Conservation (phyloP, 2,329 filamentous ascomycete species). For the Lecanosticta acicola region DNA sequence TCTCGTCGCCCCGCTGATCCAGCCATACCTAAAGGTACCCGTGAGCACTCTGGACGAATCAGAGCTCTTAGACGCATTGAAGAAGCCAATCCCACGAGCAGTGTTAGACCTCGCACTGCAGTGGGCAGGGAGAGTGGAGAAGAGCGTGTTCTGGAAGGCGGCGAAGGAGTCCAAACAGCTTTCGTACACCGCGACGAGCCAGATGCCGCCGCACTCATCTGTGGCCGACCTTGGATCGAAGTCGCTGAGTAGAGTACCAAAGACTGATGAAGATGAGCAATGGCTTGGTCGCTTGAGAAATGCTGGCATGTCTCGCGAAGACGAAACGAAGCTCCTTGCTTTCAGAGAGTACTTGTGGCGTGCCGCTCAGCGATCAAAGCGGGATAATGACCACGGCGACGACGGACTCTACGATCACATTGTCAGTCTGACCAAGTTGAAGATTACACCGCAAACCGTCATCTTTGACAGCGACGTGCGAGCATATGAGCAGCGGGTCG, state of each 20-base stretch:
- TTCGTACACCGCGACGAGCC: slow-evolving; percentile 44
- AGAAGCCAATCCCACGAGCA: slow-evolving; percentile 69
- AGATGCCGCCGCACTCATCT: slow-evolving; percentile 53
- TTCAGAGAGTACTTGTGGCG: slow-evolving; percentile 90
- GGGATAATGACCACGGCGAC: slow-evolving; percentile 45
- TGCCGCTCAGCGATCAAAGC: slow-evolving; percentile 64
- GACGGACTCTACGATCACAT: slow-evolving; percentile 56
- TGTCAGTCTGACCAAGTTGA: slow-evolving; percentile 67
- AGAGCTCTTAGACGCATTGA: slow-evolving; percentile 72
- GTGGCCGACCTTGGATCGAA: slow-evolving; percentile 53
- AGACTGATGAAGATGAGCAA: slow-evolving; percentile 87
- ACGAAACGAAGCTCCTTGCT: slow-evolving; percentile 82
- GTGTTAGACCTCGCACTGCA: slow-evolving; percentile 79
- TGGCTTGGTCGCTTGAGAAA: slow-evolving; percentile 84
- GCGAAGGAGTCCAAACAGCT: slow-evolving; percentile 66
- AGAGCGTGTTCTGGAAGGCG: slow-evolving; percentile 81
- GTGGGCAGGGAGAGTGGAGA: slow-evolving; percentile 68
- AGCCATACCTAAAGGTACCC: slow-evolving; percentile 72
- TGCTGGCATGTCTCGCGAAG: slow-evolving; percentile 72
- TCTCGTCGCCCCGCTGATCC: slow-evolving; percentile 72
- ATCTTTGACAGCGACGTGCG: slow-evolving; percentile 77
- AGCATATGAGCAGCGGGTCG: slow-evolving; percentile 38
- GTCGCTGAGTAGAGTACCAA: slow-evolving; percentile 58
- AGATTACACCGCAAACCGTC: slow-evolving; percentile 78
- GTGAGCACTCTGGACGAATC: slow-evolving; percentile 66